Conservation (phyloP, 495 filamentous ascomycete species). For the Lasiosphaeria hispida region DNA sequence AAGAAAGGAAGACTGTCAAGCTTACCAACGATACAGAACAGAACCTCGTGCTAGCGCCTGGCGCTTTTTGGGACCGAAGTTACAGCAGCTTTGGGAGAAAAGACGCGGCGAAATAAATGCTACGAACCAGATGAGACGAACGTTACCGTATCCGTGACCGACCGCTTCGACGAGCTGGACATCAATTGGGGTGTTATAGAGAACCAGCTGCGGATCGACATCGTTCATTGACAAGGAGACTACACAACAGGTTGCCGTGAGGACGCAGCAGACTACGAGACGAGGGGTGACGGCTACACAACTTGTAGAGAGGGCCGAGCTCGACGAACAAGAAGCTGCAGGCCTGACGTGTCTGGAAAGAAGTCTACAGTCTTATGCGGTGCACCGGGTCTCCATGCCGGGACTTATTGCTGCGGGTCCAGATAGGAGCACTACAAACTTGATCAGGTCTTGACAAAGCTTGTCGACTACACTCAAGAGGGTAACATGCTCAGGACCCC, state of each 20-base stretch:
- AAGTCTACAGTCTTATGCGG: conserved; percentile 33
- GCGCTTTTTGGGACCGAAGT: conserved; percentile 9
- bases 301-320: conserved; percentile 23
- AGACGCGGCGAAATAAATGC: conserved; percentile 15
- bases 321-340: conserved; percentile 26
- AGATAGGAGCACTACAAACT: conserved; percentile 33
- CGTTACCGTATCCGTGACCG: conserved; percentile 20
- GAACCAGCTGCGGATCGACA: conserved; percentile 26
- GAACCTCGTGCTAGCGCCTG: too few relatives aligned
- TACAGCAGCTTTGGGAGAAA: conserved; percentile 20
- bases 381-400: conserved; percentile 26
- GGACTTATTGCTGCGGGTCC: conserved; percentile 35
- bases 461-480: conserved; percentile 28
- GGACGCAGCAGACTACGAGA: conserved; percentile 4
- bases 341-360: conserved; percentile 27
- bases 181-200: conserved; percentile 19
- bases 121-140: conserved; percentile 25
- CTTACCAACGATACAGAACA: too few relatives aligned
- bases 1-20: too few relatives aligned
- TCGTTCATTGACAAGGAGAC: conserved; percentile 24
- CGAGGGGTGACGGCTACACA: conserved; percentile 17
- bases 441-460: conserved; percentile 25
- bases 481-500: conserved; percentile 21
- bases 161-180: conserved; percentile 23
- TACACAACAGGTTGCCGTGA: background rate